Evolutionary conservation across 805 yeast species (phyloP), one percentile per base, ranked within the genome.

Genomic region (Kodamaea restingae): DNA sequence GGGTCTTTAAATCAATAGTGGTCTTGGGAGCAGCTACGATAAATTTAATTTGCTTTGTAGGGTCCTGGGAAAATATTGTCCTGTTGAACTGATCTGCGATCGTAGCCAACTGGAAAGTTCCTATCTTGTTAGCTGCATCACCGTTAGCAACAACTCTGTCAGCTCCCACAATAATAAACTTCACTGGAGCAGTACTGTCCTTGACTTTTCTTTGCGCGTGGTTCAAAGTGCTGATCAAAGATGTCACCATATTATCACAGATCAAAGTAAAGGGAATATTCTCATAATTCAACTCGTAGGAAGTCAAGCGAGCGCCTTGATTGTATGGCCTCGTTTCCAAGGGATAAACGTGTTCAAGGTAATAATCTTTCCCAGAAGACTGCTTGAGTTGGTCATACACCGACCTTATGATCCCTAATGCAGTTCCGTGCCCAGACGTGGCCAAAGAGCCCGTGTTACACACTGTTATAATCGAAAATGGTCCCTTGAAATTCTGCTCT

Each of bases 361-460:
- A 71, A 32, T 79, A 75, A 0, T 65, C 54, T 21, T 58, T 60
- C 7, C 50, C 49, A 1, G 57, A 41, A 12, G 27, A 42, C 7
- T 43, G 42, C 35, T 57, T 58, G 44, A 67, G 69, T 61, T 38
- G 57, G 54, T 73, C 73, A 75, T 45, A 51, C 2, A 85, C 67
- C 0, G 95, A 78, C 48, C 98, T 76, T 28, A 91, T 79, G 17
- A 93, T 86, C 10, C 98, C 98, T 21, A 91, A 70, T 0, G 98
- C 98, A 4, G 98, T 91, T 21, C 98, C 98, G 57, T 88, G 91
- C 2, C 98, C 98, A 3, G 98, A 87, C 1, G 98, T 91, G 1
- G 98, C 98, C 43, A 91, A 69, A 0, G 97, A 87, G 0, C 98
- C 98, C 1, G 98, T 91, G 63, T 91, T 91, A 63, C 98, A 91